Evolutionary conservation across 306 rosid species (phyloP), one percentile per base, ranked within the genome.

Genomic region (Cucurbita moschata): DNA sequence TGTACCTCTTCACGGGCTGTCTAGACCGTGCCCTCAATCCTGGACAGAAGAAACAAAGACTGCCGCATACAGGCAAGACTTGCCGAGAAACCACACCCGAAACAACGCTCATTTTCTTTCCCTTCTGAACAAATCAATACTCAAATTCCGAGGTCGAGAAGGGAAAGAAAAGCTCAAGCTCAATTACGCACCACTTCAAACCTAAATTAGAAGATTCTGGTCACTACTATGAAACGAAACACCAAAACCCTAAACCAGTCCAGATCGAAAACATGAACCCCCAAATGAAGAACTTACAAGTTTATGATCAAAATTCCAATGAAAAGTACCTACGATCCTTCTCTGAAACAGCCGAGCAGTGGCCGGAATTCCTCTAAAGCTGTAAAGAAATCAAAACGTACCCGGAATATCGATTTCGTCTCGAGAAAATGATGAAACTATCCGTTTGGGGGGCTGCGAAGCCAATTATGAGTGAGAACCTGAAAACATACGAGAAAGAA

Each of bases 1-100:
- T 95, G 92, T 95, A 95, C 84, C 99, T 88, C 92, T 95, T 95
- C 51, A 95, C 96, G 37, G 99, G 99, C 83, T 95, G 99, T 73
- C 97, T 85, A 37, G 99, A 95, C 88, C 99, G 84, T 64, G 97
- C 81, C 80, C 97, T 83, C 83, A 95, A n/a, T 23, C 85, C 81
- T 10, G 99, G 99, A 82, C 96, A 95, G 75, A 89, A 89, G 85
- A 95, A 82, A 78, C 99, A 95, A 57, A 95, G 96, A 78, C 43
- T 67, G 14, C 96, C 97, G 43, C 99, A 95, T 57, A 85, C 99
- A 7, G 99, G 99, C 83, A 95, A 68, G 57, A 95, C 90, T 85
- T 88, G 92, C 74, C 97, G 89, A 64, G 99, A 95, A 82, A 95
- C 75, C 21, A 95, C 89, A 52, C 96, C 99, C 68, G 97, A 92